Base-by-base conservation (phyloP, 768 basidiomycete genomes). In the Asterophora parasitica region DNA sequence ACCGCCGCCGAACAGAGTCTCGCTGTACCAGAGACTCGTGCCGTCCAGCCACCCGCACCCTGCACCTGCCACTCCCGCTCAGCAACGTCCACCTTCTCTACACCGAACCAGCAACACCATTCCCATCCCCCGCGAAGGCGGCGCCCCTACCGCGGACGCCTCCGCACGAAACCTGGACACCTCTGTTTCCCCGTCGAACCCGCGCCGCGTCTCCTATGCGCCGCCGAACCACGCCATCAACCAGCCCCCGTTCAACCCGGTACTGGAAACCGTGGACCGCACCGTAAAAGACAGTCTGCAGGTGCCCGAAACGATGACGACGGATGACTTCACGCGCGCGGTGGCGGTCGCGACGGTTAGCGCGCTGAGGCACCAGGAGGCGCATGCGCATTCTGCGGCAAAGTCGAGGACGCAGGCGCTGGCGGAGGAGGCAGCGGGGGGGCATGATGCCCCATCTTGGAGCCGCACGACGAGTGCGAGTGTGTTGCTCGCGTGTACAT, bases 371-470 rank as follows among this genome's bases (percentile, higher is more conserved):
- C 90, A 93, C 60, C 85, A 90, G 63, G 81, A 86, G 55, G 70
- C 72, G n/a, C 72, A 74, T 47, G 62, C 60, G 3, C 71, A 76
- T 26, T 75, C 76, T 4, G 77, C 75, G 26, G 73, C 68, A 15
- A 71, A 78, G 44, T 58, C 65, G 19, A 74, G 79, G 36, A 55
- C 64, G 39, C 75, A 75, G 3, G 70, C 61, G 3, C 63, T 54
- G 4, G 71, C 61, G 5, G 82, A 73, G 4, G 76, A 64, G 28
- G 76, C 72, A 30, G 85, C 87, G 64, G 82, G 81, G 17, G 92
- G 90, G 0, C 96, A 99, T 57, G 95, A 98, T 57, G 95, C 84
- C 3, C 96, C 96, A 5, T 90, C 89, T 37, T 99, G 96, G 96
- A 97, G 92, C 58, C 76, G 96, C 43, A 77, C 74, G 4, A 85